Percentiles rank a stretch among this genome's conserved stretches.
phyloP scores from a whole-genome alignment of 495 filamentous ascomycete species.

The Neurospora sublineolata region DNA sequence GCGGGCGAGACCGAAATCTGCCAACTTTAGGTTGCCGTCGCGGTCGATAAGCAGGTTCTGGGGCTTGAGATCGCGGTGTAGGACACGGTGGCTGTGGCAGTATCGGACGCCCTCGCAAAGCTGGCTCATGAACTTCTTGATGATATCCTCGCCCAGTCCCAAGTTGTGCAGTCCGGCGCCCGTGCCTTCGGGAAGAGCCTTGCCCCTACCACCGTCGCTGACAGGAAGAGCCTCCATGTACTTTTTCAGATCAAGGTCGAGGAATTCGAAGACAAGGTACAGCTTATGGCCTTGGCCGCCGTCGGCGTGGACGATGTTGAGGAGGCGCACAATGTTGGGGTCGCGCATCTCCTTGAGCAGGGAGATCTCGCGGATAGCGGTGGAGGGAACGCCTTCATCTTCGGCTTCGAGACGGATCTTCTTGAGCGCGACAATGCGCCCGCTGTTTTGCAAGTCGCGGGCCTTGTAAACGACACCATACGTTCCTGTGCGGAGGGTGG shows the following conservation, averaged over 20 bases:
- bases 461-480: conserved; percentile 93
- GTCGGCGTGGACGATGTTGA: conserved; percentile 95
- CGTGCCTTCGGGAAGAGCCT: conserved; percentile 72
- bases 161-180: conserved; percentile 51
- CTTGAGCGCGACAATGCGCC: conserved; percentile 86
- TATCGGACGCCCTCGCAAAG: conserved; percentile 84
- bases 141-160: conserved; percentile 80
- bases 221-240: conserved; percentile 97
- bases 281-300: conserved; percentile 63
- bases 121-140: conserved; percentile 97
- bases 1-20: conserved; percentile 91
- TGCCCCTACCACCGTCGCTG: conserved; percentile 79
- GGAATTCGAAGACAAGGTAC: conserved; percentile 89
- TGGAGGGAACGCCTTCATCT: conserved; percentile 92
- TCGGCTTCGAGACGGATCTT: conserved; percentile 97
- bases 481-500: conserved; percentile 45
- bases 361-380: conserved; percentile 93
- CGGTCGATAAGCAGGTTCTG: conserved; percentile 94
- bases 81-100: conserved; percentile 88
- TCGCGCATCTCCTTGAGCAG: conserved; percentile 95
- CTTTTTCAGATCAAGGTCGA: conserved; percentile 91
- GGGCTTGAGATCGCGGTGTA: conserved; percentile 95
- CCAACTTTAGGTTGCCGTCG: conserved; percentile 92
- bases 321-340: conserved; percentile 80
- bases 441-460: conserved; percentile 62